Evolutionary conservation across 2,329 filamentous ascomycete genomes (phyloP).

Genomic region (Claviceps africana): DNA sequence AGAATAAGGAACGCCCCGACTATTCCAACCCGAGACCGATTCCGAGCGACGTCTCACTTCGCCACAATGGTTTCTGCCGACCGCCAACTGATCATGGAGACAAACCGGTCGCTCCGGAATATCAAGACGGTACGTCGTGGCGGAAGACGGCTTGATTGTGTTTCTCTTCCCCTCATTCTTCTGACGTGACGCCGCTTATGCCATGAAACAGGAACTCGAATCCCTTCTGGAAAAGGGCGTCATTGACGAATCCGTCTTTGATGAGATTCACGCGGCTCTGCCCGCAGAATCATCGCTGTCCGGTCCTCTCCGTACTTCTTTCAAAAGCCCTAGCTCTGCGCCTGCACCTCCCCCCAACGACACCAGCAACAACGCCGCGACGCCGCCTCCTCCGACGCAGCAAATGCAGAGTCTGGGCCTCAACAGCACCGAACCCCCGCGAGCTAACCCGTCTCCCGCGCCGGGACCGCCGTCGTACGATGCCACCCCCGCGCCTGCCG

Average conservation of each 20-base stretch:
- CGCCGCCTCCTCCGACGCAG: constrained; percentile 16
- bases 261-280: constrained; percentile 59
- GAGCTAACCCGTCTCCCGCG: constrained; percentile 9
- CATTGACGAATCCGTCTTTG: constrained; percentile 62
- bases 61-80: constrained; percentile 32
- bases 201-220: constrained; percentile 63
- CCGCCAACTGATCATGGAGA: constrained; percentile 48
- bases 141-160: no score
- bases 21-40: background rate
- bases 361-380: constrained; percentile 12
- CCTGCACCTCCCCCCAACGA: background rate
- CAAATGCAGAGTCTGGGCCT: constrained; percentile 29
- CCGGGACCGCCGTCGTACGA: constrained; percentile 38
- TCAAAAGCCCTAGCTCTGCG: constrained; percentile 17
- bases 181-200: no score
- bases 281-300: constrained; percentile 54
- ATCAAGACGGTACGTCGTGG: constrained; percentile 56
- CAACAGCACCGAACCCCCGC: constrained; percentile 8
- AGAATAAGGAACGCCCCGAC: background rate
- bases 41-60: background rate
- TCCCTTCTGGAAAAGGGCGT: constrained; percentile 71
- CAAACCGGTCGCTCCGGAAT: constrained; percentile 72
- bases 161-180: no score
- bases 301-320: constrained; percentile 27
- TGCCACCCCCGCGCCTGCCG: constrained; percentile 29